A percentile compares a stretch with the other conserved stretches of the same genome.
These are phyloP conservation scores for Aspergillus taichungensis DNA, from an alignment of 495 filamentous ascomycete genomes.

Conservation along the genomic window DNA sequence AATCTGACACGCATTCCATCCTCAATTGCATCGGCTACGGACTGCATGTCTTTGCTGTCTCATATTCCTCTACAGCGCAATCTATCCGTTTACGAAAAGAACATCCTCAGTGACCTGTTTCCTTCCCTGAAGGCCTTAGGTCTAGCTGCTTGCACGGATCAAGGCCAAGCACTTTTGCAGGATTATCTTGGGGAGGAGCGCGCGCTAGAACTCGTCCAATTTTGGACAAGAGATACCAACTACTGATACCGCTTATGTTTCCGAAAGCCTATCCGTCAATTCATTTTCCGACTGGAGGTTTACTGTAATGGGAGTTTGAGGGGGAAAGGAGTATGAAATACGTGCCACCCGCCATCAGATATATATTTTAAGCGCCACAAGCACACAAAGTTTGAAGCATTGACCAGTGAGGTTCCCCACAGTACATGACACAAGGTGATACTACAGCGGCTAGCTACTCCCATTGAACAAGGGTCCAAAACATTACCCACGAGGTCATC, in stretches of 20 bases:
- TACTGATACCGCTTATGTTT: constrained; percentile 2
- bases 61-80: constrained; percentile 20
- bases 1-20: constrained; percentile 5
- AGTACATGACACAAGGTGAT: too few relatives aligned
- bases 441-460: too few relatives aligned
- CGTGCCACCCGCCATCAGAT: too few relatives aligned
- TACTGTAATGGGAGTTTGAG: too few relatives aligned
- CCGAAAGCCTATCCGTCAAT: too few relatives aligned
- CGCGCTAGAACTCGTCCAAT: constrained; percentile 28
- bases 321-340: too few relatives aligned
- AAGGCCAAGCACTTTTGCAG: constrained; percentile 24
- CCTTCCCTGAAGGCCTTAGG: constrained; percentile 39
- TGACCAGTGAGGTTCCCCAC: too few relatives aligned
- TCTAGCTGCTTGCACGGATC: constrained; percentile 20
- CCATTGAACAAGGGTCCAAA: too few relatives aligned
- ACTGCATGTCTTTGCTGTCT: constrained; percentile 30
- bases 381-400: too few relatives aligned
- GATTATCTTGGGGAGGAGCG: constrained; percentile 26
- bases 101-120: constrained; percentile 43
- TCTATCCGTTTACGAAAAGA: constrained; percentile 32
- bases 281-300: too few relatives aligned
- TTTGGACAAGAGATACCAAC: constrained; percentile 38
- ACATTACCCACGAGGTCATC: too few relatives aligned
- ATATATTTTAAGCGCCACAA: too few relatives aligned
- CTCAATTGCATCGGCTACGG: constrained; percentile 11